Conservation (phyloP, 1,284 basidiomycete genomes). For the Papiliotrema fonsecae region DNA sequence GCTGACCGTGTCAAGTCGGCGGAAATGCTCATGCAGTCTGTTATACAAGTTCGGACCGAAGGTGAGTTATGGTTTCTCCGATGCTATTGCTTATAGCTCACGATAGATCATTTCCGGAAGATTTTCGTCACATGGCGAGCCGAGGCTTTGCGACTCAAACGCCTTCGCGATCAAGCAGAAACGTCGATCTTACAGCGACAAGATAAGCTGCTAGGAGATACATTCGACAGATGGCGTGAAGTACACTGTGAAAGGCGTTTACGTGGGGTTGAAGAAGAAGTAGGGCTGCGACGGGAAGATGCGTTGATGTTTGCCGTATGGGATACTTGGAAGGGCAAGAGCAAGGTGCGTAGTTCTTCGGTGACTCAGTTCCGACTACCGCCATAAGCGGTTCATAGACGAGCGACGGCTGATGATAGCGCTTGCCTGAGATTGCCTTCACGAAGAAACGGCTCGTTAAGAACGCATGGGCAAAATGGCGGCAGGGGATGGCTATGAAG, state of each 20-base stretch:
- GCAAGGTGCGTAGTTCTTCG: constrained; percentile 28
- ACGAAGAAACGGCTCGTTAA: constrained; percentile 5
- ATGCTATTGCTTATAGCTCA: neutral
- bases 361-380: too few species aligned
- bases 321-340: constrained; percentile 36
- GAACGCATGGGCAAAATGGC: constrained; percentile 16
- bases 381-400: neutral
- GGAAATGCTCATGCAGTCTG: constrained; percentile 19
- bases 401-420: constrained; percentile 7
- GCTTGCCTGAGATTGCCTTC: constrained; percentile 14
- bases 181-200: constrained; percentile 14
- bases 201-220: constrained; percentile 12
- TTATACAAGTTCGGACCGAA: constrained; percentile 25
- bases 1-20: constrained; percentile 10
- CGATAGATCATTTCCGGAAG: constrained; percentile 21
- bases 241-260: constrained; percentile 27
- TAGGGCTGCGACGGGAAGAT: constrained; percentile 35
- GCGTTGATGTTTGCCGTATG: constrained; percentile 37
- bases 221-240: constrained; percentile 31
- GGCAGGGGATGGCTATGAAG: constrained; percentile 10
- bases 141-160: constrained; percentile 1
- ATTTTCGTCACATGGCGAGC: constrained; percentile 24
- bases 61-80: constrained; percentile 7
- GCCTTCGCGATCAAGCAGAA: constrained; percentile 16
- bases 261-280: constrained; percentile 21